These are phyloP conservation scores for Pycnococcus provasolii DNA, from an alignment of 139 green algal species.

Conservation along the genomic window DNA sequence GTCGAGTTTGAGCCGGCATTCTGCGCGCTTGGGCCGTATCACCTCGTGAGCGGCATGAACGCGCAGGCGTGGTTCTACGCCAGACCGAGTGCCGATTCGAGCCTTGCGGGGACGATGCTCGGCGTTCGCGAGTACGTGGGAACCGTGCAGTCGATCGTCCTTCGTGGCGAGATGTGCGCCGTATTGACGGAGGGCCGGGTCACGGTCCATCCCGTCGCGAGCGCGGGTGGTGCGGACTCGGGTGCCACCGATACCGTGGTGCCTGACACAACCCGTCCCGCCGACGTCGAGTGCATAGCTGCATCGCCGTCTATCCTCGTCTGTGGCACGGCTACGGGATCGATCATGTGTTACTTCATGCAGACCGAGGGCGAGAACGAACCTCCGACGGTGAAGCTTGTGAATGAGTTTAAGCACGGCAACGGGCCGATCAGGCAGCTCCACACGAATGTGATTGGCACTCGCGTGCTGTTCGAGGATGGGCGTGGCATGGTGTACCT, in stretches of 20 bases:
- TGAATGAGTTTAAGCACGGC: constrained; percentile 57
- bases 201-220: constrained; percentile 46
- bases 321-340: constrained; percentile 32
- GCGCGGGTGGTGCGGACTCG: too few species aligned
- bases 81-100: neutral
- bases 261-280: too few species aligned
- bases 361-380: neutral
- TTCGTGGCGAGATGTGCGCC: constrained; percentile 45
- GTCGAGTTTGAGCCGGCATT: constrained; percentile 56
- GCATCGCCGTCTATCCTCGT: neutral
- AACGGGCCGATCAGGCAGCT: constrained; percentile 39
- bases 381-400: neutral
- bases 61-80: constrained; percentile 63
- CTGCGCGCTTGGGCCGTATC: constrained; percentile 46
- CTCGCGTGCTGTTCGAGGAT: constrained; percentile 53
- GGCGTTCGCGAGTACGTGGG: constrained; percentile 50
- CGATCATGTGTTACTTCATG: constrained; percentile 45
- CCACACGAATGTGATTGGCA: constrained; percentile 44
- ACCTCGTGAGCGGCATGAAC: constrained; percentile 59
- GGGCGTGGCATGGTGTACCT: constrained; percentile 34
- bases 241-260: too few species aligned
- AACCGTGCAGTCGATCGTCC: constrained; percentile 33
- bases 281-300: too few species aligned
- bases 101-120: neutral
- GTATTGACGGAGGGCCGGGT: constrained; percentile 47